phyloP scores from a whole-genome alignment of 192 early-diverging fungal genomes.

The Chytriomyces confervae region DNA sequence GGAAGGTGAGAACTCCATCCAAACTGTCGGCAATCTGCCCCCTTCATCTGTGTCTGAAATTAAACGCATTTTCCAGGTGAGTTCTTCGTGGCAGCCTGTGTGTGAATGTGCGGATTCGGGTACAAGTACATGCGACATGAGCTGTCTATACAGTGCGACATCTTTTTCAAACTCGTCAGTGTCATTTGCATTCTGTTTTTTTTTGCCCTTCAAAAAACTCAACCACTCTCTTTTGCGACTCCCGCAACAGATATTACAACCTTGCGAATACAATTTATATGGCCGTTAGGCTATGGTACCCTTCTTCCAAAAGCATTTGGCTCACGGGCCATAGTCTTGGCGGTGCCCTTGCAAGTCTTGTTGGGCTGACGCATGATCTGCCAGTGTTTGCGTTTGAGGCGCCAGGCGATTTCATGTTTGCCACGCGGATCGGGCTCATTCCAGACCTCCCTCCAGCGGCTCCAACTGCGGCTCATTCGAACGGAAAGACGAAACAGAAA shows the following conservation, averaged over 20 bases:
- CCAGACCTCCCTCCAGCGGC: conserved; percentile 41
- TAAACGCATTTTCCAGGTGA: conserved; percentile 9
- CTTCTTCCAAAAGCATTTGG: conserved; percentile 70
- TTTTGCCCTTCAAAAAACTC: background rate
- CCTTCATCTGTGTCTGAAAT: background rate
- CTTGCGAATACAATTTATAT: conserved; percentile 74
- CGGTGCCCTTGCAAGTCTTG: conserved; percentile 66
- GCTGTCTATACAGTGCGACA: conserved; percentile 35
- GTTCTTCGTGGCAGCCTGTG: conserved; percentile 77
- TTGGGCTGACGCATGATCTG: conserved; percentile 83
- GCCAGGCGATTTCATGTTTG: conserved; percentile 82
- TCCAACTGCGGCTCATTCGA: background rate
- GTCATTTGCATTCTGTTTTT: background rate
- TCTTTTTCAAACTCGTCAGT: conserved; percentile 30
- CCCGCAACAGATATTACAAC: conserved; percentile 60
- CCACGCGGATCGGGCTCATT: conserved; percentile 79
- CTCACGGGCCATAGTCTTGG: conserved; percentile 76
- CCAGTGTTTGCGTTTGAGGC: conserved; percentile 84
- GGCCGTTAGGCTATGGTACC: conserved; percentile 69
- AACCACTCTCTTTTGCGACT: background rate
- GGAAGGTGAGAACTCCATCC: conserved; percentile 59
- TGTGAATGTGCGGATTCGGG: conserved; percentile 72
- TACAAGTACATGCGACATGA: conserved; percentile 37
- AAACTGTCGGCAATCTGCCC: background rate
- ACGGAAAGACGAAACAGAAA: background rate